A percentile compares a stretch with the other conserved stretches of the same genome.
phyloP scores from a whole-genome alignment of 2,329 filamentous ascomycete species.

The Seiridium cupressi region DNA sequence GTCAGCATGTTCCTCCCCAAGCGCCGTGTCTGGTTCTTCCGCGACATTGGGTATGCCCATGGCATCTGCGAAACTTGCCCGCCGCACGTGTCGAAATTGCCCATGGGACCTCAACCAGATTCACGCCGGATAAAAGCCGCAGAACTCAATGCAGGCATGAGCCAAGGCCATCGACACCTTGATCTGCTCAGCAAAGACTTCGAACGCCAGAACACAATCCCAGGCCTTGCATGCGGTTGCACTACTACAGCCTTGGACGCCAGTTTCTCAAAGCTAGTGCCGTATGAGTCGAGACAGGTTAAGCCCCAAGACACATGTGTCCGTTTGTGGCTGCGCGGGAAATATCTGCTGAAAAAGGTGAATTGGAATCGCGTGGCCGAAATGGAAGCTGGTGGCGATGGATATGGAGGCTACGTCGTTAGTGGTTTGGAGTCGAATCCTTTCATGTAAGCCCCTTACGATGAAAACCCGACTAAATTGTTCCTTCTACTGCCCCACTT shows the following conservation, averaged over 20 bases:
- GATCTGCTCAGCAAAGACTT: slow-evolving; percentile 37
- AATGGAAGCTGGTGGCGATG: slow-evolving; percentile 39
- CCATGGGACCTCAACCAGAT: slow-evolving; percentile 13
- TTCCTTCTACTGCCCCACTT: too few species aligned
- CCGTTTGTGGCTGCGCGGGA: slow-evolving; percentile 39
- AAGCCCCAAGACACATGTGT: slow-evolving; percentile 46
- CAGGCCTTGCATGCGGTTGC: slow-evolving; percentile 34
- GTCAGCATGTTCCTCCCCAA: slow-evolving; percentile 52
- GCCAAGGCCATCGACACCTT: slow-evolving; percentile 15
- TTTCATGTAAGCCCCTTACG: neutral
- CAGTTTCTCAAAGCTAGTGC: slow-evolving; percentile 45
- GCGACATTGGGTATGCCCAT: slow-evolving; percentile 43
- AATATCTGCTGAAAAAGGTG: slow-evolving; percentile 39
- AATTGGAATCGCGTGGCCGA: slow-evolving; percentile 39
- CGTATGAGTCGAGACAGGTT: slow-evolving; percentile 42
- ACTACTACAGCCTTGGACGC: slow-evolving; percentile 42
- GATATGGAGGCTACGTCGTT: slow-evolving; percentile 38
- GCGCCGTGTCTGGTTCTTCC: slow-evolving; percentile 49
- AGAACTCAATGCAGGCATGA: slow-evolving; percentile 6
- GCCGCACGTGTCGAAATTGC: slow-evolving; percentile 19
- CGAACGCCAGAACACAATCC: slow-evolving; percentile 30
- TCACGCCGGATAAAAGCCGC: slow-evolving; percentile 5
- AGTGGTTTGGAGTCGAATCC: slow-evolving; percentile 23
- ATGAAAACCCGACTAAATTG: too few species aligned
- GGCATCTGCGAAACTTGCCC: slow-evolving; percentile 41